Base-by-base conservation (phyloP, 2,329 filamentous ascomycete species). In the Aspergillus felis region DNA sequence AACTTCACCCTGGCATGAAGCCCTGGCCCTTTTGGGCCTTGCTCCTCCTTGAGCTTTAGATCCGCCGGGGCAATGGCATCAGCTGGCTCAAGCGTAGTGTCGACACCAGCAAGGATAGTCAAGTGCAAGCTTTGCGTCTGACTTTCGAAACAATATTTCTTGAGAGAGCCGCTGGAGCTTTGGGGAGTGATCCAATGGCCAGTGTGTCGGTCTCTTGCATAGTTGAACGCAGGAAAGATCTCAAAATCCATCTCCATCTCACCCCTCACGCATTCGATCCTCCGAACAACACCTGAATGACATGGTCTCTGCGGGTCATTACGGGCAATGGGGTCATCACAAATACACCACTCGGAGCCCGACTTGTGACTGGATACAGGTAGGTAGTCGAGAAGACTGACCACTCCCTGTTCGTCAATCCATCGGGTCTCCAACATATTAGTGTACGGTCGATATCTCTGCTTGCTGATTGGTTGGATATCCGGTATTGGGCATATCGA, bases 401-500 rank as follows among this genome's bases (percentile, higher is more conserved):
- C 83, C 0, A 91, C 89, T 1, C 89, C 89, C 55, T 88, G 84
- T 64, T 92, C 89, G 61, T 88, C 83, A 61, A 91, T 87, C 71
- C 88, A 91, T n/a, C 88, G 82, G 1, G 89, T 92, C 70, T 91
- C 87, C 2, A 92, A 77, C 58, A 92, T 87, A 65, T 89, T 91
- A 49, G 87, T 87, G 9, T 86, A 88, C 0, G 88, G 88, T 2
- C 91, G 79, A 66, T 92, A 92, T 68, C 89, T 86, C 74, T 92
- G 89, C 71, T 92, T 92, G 35, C 85, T 90, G 2, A 87, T 38
- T 17, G 32, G 32, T 17, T 38, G 89, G 65, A 76, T 76, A 27
- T 82, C 69, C 8, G 60, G 38, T 41, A 78, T 71, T 1, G 78
- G 78, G 14, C 62, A 67, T 63, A 92, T 88, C 61, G 81, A 85